Base-by-base conservation (phyloP, 202 grass and related monocot species). In the Digitaria exilis region DNA sequence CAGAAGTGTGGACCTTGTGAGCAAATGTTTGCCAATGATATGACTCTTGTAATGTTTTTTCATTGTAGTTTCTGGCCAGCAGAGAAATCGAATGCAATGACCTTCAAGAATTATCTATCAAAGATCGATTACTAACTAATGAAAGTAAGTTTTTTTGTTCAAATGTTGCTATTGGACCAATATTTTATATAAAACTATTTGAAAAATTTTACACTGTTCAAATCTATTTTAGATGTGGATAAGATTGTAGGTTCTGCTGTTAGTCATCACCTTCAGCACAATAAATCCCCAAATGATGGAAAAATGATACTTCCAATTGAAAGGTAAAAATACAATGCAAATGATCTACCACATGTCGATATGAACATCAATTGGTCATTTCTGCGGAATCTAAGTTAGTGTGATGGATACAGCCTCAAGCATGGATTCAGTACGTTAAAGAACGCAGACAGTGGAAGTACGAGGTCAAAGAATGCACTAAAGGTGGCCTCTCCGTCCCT, bases 51-150 rank as follows among this genome's bases (percentile, higher is more conserved):
- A 56, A 52, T 48, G 15, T 41, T 34, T 35, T 70, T 2, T 77
- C 50, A 39, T 74, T 66, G 37, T 78, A 97, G 94, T 97, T 94
- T 82, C 76, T 97, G 39, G 80, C 73, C 75, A 41, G 77, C 43
- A 76, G 59, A 74, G 68, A 43, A 75, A 70, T 94, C 48, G 87
- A 87, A 35, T 94, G 94, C 81, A 76, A 85, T 75, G 77, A 92
- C 75, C 82, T 97, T 87, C 76, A 97, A 55, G 63, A 85, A 77
- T 65, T 97, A 86, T 60, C 75, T 42, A 92, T 97, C 65, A 88
- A 84, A 60, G 91, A 90, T 69, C 89, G 80, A 82, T 64, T 87
- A 69, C 84, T 97, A 22, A 92, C 89, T 67, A 86, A 82, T 58
- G 77, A 90, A 49, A 82, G 94, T 94, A 71, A 94, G 89, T 79